Base-by-base conservation (phyloP, 1,284 basidiomycete genomes). In the Mycosarcoma mackinlayi region DNA sequence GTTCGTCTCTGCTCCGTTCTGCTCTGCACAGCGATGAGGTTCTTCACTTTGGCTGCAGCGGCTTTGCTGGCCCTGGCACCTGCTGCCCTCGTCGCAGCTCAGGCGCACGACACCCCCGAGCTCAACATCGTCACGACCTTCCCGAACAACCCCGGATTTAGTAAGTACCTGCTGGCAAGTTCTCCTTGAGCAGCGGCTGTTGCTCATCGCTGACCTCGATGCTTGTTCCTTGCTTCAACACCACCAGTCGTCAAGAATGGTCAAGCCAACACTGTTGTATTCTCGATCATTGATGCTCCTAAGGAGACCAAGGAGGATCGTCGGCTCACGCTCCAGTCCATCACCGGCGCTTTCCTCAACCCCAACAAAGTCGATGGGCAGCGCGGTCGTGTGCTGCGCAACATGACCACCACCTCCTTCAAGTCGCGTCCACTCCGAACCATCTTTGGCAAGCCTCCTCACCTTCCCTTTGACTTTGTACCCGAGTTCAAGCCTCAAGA, bases 401-500 rank as follows among this genome's bases (percentile, higher is more conserved):
- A 82, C 73, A 80, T 82, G 79, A 82, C 79, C 39, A 73, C 73
- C n/a, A 68, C 73, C 19, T 34, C 61, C 11, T 68, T 75, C 73
- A 77, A 80, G 62, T 69, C 67, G 33, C 69, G 74, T 7, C 73
- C 77, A 21, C 67, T 81, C 25, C 61, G 63, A 21, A 54, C 63
- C 38, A 63, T 67, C 19, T 58, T 68, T 25, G 77, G 75, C 25
- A 53, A 71, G 33, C 70, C 79, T 25, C 42, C 78, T 3, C 79
- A 82, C 49, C 62, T 80, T 19, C 79, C 80, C 2, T 82, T 65
- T 54, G 72, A 81, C 60, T 78, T 82, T 50, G 78, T 66, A 18
- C 75, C 80, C 30, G 80, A 82, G 44, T 80, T 82, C 67, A 78
- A 79, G 63, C 80, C 80, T 11, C 76, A 79, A 39, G 65, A 79